A percentile compares a stretch with the other conserved stretches of the same genome.
These are phyloP conservation scores for Macrolepiota albuminosa DNA, from an alignment of 768 basidiomycete genomes.

Conservation along the genomic window DNA sequence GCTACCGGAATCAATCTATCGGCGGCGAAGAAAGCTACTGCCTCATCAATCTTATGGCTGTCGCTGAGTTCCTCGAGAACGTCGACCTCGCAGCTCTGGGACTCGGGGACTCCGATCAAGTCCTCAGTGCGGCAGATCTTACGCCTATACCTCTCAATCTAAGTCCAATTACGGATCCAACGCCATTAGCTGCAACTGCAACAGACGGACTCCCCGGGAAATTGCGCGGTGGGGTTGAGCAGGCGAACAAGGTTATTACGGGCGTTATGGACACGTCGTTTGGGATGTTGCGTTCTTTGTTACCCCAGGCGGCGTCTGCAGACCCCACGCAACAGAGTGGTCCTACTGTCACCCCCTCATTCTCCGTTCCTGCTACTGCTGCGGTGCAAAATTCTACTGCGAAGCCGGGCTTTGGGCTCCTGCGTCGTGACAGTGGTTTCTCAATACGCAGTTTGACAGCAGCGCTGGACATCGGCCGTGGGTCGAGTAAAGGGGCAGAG, in stretches of 20 bases:
- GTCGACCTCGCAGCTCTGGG: conserved; percentile 75
- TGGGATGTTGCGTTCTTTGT: conserved; percentile 75
- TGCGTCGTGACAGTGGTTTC: conserved; percentile 74
- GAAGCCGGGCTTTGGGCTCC: conserved; percentile 58
- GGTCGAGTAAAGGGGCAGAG: conserved; percentile 27
- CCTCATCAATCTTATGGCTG: conserved; percentile 90
- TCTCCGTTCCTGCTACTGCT: neutral
- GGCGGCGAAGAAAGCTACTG: conserved; percentile 91
- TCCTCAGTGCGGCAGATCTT: conserved; percentile 69
- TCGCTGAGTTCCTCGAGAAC: conserved; percentile 93
- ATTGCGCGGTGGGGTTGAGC: conserved; percentile 70
- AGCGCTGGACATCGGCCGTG: conserved; percentile 52
- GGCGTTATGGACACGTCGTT: conserved; percentile 91
- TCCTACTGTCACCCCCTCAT: neutral
- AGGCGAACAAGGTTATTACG: conserved; percentile 79
- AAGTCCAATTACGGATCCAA: conserved; percentile 42
- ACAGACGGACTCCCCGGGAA: conserved; percentile 45
- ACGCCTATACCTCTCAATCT: conserved; percentile 75
- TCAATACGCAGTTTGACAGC: conserved; percentile 72
- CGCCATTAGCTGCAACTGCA: conserved; percentile 36
- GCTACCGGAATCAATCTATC: conserved; percentile 50
- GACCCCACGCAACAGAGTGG: neutral
- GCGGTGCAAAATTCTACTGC: conserved; percentile 26
- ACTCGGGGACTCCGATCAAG: conserved; percentile 53
- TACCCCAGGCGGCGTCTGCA: conserved; percentile 41